Conservation (phyloP, 306 rosid species). For the Cucumis cinereus region DNA sequence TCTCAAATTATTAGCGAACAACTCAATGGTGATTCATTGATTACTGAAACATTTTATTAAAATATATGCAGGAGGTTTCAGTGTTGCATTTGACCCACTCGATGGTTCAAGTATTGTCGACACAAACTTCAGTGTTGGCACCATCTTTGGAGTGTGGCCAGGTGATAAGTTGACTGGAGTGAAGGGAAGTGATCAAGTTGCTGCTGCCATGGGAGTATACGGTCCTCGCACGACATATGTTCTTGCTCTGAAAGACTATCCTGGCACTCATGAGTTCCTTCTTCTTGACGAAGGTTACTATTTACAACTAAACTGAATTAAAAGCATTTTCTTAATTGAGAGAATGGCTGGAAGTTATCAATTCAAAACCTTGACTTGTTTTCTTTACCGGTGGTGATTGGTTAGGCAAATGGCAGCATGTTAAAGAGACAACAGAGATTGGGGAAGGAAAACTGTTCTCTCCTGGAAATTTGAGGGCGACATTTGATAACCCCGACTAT, state of each 20-base stretch:
- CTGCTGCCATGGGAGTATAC: slow-evolving; percentile 95
- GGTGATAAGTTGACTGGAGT: slow-evolving; percentile 89
- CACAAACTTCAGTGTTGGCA: slow-evolving; percentile 96
- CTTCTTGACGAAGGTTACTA: slow-evolving; percentile 82
- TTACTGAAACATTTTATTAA: background rate
- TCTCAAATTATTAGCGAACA: background rate
- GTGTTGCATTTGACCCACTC: slow-evolving; percentile 99
- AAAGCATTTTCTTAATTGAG: background rate
- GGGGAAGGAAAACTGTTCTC: slow-evolving; percentile 94
- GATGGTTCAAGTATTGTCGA: slow-evolving; percentile 97
- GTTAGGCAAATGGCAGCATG: slow-evolving; percentile 95
- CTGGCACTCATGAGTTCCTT: slow-evolving; percentile 95
- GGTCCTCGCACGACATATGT: slow-evolving; percentile 98
- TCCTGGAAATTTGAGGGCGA: slow-evolving; percentile 98
- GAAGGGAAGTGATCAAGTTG: slow-evolving; percentile 84
- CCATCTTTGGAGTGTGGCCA: slow-evolving; percentile 99
- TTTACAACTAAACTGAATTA: background rate
- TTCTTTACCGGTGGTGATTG: slow-evolving; percentile 8
- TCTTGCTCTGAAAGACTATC: slow-evolving; percentile 64
- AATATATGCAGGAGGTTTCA: slow-evolving; percentile 66
- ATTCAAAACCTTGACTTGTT: background rate
- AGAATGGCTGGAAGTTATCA: background rate
- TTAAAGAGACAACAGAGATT: slow-evolving; percentile 87
- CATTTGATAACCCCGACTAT: slow-evolving; percentile 80
- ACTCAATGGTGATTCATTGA: background rate